These are phyloP conservation scores for Grosmannia clavigera DNA, from an alignment of 2,329 filamentous ascomycete genomes.

Conservation along the genomic window DNA sequence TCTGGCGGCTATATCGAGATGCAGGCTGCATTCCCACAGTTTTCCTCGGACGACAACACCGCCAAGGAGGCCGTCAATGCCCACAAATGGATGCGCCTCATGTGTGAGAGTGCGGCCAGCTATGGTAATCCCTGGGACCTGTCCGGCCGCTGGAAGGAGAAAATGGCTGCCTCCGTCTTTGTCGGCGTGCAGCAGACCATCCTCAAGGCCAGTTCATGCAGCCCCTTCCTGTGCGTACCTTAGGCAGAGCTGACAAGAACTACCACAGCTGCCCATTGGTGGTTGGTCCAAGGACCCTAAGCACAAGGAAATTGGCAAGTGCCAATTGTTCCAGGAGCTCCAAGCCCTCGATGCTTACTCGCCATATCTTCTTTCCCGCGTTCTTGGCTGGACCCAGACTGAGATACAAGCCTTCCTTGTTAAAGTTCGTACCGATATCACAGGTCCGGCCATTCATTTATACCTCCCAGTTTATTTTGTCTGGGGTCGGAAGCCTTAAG, in stretches of 20 bases:
- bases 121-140: background rate
- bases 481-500: background rate
- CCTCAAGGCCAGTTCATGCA: constrained; percentile 12
- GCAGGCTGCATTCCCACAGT: constrained; percentile 3
- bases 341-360: constrained; percentile 1
- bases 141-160: background rate
- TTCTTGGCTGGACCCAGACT: constrained; percentile 13
- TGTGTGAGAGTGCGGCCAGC: background rate
- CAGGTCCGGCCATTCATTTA: constrained; percentile 6
- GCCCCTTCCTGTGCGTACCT: too few relatives aligned
- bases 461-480: constrained; percentile 6
- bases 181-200: constrained; percentile 30
- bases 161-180: constrained; percentile 34
- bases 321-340: background rate
- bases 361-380: constrained; percentile 1
- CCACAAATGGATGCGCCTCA: background rate
- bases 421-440: constrained; percentile 4
- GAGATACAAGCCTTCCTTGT: constrained; percentile 8
- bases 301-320: constrained; percentile 24
- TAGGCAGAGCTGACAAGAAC: background rate
- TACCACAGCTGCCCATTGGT: constrained; percentile 27
- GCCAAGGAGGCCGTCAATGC: background rate
- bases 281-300: constrained; percentile 32
- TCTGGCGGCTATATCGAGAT: too few relatives aligned
- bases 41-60: constrained; percentile 12